Evolutionary conservation across 225 moss, liverwort and hornwort genomes (phyloP).

Genomic region (Asterella californica): DNA sequence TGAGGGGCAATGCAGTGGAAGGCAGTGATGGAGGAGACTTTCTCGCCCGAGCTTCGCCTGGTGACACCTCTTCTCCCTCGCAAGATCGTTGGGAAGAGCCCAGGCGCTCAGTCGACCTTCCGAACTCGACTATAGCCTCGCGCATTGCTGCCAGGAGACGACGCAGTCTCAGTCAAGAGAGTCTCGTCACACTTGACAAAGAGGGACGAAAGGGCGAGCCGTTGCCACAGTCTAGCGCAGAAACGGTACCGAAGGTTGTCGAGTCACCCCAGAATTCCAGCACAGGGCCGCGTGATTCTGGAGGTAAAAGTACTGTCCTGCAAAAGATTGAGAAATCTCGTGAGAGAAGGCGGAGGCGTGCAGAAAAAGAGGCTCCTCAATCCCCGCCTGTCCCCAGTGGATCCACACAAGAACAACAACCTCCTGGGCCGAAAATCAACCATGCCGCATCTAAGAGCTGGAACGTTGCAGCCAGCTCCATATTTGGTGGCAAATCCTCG

Average conservation of each 20-base stretch:
- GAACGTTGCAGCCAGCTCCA: background rate
- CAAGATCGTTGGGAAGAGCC: background rate
- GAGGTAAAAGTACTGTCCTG: background rate
- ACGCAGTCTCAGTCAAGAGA: slow-evolving; percentile 5
- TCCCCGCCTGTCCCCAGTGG: background rate
- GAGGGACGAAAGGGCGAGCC: background rate
- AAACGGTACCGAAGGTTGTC: background rate
- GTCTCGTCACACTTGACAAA: background rate
- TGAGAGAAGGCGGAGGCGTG: slow-evolving; percentile 13
- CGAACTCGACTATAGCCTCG: slow-evolving; percentile 1
- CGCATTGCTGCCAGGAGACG: slow-evolving; percentile 15
- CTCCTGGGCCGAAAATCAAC: background rate
- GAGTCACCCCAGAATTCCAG: background rate
- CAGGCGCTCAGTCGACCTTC: background rate
- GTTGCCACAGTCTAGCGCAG: background rate
- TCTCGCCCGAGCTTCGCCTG: slow-evolving; percentile 2
- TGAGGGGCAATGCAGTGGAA: slow-evolving; percentile 9
- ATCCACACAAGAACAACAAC: background rate
- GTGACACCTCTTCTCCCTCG: background rate
- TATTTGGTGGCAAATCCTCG: background rate
- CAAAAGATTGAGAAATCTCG: slow-evolving; percentile 15
- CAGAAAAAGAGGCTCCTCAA: background rate
- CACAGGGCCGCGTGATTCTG: background rate
- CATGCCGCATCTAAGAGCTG: slow-evolving; percentile 18
- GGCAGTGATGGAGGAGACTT: slow-evolving; percentile 13